phyloP scores from a whole-genome alignment of 208 protist species.

The Trypanosoma mega region DNA sequence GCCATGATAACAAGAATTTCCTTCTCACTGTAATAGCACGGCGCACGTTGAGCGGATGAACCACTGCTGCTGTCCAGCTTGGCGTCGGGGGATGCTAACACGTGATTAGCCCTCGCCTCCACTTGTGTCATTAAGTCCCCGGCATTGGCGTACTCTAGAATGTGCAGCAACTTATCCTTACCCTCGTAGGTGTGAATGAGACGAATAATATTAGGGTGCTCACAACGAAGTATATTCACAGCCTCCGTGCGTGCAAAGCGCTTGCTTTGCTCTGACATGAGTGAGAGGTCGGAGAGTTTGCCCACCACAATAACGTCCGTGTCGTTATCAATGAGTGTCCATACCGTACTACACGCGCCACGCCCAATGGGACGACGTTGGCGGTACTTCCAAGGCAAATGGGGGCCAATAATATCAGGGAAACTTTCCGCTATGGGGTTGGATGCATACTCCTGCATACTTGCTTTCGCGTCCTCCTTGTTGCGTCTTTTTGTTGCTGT shows the following conservation, averaged over 20 bases:
- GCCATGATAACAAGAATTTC: conserved; percentile 68
- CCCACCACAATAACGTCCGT: conserved; percentile 50
- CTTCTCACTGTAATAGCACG: conserved; percentile 48
- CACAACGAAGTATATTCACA: conserved; percentile 48
- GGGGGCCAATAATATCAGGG: conserved; percentile 39
- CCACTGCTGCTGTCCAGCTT: conserved; percentile 14
- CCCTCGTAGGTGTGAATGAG: conserved; percentile 49
- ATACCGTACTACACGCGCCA: conserved; percentile 64
- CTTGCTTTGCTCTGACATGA: conserved; percentile 35
- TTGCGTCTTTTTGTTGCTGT: too few relatives aligned
- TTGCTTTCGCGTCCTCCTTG: too few relatives aligned
- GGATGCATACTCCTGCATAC: too few relatives aligned
- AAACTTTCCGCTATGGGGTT: conserved; percentile 53
- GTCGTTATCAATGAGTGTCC: conserved; percentile 53
- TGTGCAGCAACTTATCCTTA: conserved; percentile 41
- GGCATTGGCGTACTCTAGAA: conserved; percentile 80
- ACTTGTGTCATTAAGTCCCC: conserved; percentile 74
- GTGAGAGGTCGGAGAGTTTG: conserved; percentile 47
- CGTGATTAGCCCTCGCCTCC: conserved; percentile 33
- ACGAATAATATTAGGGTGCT: conserved; percentile 72
- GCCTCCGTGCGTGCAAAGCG: conserved; percentile 50
- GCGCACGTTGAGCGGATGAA: background rate
- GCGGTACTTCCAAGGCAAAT: conserved; percentile 51
- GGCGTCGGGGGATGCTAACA: too few relatives aligned
- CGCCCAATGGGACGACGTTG: conserved; percentile 44